phyloP scores from a whole-genome alignment of 2,329 filamentous ascomycete species.

The Leptographium lundbergii region DNA sequence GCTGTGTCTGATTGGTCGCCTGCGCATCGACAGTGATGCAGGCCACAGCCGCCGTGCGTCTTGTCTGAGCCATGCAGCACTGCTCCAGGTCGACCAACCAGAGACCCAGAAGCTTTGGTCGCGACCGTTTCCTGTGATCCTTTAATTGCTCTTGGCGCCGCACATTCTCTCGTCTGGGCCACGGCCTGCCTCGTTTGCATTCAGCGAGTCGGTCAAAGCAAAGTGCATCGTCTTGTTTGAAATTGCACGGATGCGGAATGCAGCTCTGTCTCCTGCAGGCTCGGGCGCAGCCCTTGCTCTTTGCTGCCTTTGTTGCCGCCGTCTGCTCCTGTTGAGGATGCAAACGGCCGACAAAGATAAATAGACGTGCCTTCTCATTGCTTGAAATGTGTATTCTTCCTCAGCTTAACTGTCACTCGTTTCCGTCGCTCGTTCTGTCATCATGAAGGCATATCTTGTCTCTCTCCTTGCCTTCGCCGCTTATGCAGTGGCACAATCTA shows the following conservation, averaged over 20 bases:
- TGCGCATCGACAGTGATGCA: too few species aligned
- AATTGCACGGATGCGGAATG: too few species aligned
- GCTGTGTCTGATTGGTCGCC: too few species aligned
- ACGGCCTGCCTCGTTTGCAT: too few species aligned
- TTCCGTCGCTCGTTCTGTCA: neutral
- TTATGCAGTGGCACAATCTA: neutral
- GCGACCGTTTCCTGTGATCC: too few species aligned
- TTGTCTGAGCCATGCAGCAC: neutral
- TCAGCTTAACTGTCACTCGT: neutral
- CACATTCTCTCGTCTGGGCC: too few species aligned
- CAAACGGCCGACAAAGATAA: neutral
- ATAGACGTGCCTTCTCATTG: neutral
- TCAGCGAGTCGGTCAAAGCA: too few species aligned
- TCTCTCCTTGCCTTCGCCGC: constrained; percentile 7
- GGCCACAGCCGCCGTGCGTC: neutral
- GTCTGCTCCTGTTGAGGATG: neutral
- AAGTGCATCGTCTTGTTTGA: too few species aligned
- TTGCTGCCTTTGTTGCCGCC: too few species aligned
- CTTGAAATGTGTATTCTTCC: neutral
- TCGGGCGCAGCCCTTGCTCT: too few species aligned
- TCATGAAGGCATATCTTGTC: constrained; percentile 8
- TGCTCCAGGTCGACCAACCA: neutral
- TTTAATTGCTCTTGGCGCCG: too few species aligned
- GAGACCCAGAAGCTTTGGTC: neutral
- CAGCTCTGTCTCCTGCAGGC: too few species aligned